phyloP scores from a whole-genome alignment of 352 stramenopile genomes.

The Globisporangium nodosum region DNA sequence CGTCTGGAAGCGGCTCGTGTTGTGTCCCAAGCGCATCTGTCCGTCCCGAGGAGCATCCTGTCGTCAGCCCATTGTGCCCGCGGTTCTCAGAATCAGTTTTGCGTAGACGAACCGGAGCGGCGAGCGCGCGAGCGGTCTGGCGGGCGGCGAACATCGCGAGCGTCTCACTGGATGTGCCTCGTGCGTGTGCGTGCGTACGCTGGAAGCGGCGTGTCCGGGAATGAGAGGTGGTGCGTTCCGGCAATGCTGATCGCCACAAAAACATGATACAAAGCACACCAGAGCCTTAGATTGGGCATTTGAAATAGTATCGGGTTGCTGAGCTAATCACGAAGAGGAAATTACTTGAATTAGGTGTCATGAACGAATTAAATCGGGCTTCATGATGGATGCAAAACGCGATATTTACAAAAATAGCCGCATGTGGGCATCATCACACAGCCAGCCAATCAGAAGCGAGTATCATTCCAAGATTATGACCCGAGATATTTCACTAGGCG shows the following conservation, averaged over 20 bases:
- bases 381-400: no score
- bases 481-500: neutral
- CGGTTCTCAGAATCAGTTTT: no score
- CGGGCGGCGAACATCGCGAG: constrained; percentile 8
- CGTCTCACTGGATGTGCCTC: no score
- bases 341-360: no score
- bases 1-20: constrained; percentile 52
- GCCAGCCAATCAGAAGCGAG: neutral
- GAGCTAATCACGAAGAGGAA: no score
- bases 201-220: neutral
- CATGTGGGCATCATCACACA: neutral
- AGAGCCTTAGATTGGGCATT: no score
- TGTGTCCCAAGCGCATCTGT: constrained; percentile 6
- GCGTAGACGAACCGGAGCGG: constrained; percentile 1
- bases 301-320: no score
- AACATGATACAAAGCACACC: neutral
- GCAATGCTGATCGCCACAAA: neutral
- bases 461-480: neutral
- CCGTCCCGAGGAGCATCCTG: neutral
- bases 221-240: neutral
- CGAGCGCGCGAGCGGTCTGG: constrained; percentile 6
- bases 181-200: no score
- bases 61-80: no score
- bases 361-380: no score
- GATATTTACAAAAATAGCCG: neutral